Percentiles rank a stretch among this genome's conserved stretches.
phyloP scores from a whole-genome alignment of 2,329 filamentous ascomycete species.

The Botrytis squamosa region DNA sequence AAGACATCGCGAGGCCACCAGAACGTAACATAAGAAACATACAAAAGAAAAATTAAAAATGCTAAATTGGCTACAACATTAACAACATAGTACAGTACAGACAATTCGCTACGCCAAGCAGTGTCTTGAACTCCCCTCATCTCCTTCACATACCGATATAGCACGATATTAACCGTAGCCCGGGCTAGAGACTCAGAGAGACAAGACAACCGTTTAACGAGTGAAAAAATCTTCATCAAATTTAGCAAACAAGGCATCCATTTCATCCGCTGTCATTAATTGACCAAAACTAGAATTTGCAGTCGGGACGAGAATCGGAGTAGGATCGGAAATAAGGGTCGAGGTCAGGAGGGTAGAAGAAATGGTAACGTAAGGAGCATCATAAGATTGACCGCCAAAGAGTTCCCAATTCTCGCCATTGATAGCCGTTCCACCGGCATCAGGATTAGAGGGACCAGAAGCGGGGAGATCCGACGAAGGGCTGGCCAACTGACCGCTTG shows the following conservation, averaged over 20 bases:
- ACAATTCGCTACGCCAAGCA: not conserved
- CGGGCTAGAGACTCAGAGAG: not conserved
- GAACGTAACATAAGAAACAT: not conserved
- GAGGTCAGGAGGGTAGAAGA: too few species aligned
- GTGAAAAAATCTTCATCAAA: not conserved
- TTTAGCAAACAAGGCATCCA: too few species aligned
- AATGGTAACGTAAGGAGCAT: not conserved
- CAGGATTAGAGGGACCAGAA: not conserved
- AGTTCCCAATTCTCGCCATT: not conserved
- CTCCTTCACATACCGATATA: conserved; percentile 1
- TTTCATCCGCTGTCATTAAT: too few species aligned
- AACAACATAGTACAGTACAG: not conserved
- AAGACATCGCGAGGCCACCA: not conserved
- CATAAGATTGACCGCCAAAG: not conserved
- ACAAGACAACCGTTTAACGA: not conserved
- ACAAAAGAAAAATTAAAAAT: not conserved
- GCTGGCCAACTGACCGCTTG: not conserved
- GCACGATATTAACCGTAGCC: not conserved
- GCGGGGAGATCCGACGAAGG: not conserved
- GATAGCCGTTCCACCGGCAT: not conserved
- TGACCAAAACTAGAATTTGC: not conserved
- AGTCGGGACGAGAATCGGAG: not conserved
- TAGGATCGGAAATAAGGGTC: not conserved
- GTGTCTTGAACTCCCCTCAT: not conserved
- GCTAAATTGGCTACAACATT: not conserved